Conservation (phyloP, 768 basidiomycete species). For the Guyanaporus albipodus region DNA sequence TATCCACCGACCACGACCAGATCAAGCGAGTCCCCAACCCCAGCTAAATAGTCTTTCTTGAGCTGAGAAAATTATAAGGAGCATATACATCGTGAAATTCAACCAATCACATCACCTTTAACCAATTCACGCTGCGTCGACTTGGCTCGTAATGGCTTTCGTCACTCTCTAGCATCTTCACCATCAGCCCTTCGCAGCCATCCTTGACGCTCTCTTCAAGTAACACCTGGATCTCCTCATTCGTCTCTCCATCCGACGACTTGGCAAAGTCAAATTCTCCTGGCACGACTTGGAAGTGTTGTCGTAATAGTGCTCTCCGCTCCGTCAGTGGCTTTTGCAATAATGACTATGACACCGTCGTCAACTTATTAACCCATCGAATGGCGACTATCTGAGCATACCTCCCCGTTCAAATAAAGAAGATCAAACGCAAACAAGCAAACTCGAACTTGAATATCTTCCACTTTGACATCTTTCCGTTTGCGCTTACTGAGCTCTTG, state of each 20-base stretch:
- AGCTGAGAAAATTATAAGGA: constrained; percentile 48
- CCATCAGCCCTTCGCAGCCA: constrained; percentile 98
- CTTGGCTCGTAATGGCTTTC: constrained; percentile 95
- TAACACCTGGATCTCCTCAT: constrained; percentile 92
- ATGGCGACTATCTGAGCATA: constrained; percentile 26
- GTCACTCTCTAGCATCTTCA: constrained; percentile 94
- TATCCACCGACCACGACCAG: constrained; percentile 97
- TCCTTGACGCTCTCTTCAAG: constrained; percentile 97
- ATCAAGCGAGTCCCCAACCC: constrained; percentile 95
- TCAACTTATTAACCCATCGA: constrained; percentile 1
- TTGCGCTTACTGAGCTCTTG: constrained; percentile 94
- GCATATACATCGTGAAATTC: not conserved
- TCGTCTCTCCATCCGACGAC: constrained; percentile 82
- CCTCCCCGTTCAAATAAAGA: constrained; percentile 96
- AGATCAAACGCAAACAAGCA: constrained; percentile 97
- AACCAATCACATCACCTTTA: constrained; percentile 63
- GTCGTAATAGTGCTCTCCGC: constrained; percentile 69
- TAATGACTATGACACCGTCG: constrained; percentile 57
- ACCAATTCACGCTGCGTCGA: constrained; percentile 93
- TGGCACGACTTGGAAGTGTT: constrained; percentile 77
- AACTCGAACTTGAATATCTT: constrained; percentile 95
- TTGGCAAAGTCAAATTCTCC: constrained; percentile 94
- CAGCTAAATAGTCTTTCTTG: constrained; percentile 97
- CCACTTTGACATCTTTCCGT: constrained; percentile 95
- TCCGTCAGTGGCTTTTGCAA: constrained; percentile 70